These are phyloP conservation scores for Fusarium nanum DNA, from an alignment of 2,329 filamentous ascomycete species.

Conservation along the genomic window DNA sequence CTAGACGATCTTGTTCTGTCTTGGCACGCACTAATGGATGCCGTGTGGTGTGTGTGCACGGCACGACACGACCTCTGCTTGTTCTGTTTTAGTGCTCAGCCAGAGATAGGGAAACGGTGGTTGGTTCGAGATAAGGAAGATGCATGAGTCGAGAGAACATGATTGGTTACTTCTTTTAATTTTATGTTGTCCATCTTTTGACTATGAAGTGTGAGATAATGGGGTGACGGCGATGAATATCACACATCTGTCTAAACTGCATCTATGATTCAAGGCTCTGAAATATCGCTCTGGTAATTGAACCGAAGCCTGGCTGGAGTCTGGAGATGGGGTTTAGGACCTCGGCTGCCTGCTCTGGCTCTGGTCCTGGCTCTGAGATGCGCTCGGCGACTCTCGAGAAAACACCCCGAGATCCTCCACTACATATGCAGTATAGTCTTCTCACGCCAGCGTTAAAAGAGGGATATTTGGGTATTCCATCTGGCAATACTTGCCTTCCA, in stretches of 20 bases:
- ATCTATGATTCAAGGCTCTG: conserved; percentile 19
- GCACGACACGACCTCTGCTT: conserved; percentile 33
- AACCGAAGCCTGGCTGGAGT: not conserved
- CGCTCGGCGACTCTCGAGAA: conserved; percentile 34
- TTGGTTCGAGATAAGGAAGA: conserved; percentile 59
- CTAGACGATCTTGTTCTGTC: conserved; percentile 39
- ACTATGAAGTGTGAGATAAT: conserved; percentile 46
- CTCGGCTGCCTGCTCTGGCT: conserved; percentile 9
- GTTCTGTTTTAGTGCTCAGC: conserved; percentile 43
- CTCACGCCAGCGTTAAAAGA: conserved; percentile 40
- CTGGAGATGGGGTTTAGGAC: conserved; percentile 19
- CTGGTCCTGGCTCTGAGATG: conserved; percentile 18
- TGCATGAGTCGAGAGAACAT: conserved; percentile 36
- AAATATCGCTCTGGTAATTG: not conserved
- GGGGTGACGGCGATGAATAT: conserved; percentile 35
- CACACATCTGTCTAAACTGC: conserved; percentile 29
- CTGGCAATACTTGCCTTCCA: conserved; percentile 17
- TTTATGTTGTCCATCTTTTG: conserved; percentile 58
- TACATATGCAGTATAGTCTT: conserved; percentile 33
- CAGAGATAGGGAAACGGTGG: conserved; percentile 43
- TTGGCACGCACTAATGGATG: conserved; percentile 31
- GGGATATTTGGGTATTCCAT: conserved; percentile 5
- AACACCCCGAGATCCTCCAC: conserved; percentile 26
- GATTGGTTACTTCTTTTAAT: conserved; percentile 54
- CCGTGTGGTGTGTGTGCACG: conserved; percentile 40